A percentile compares a stretch with the other conserved stretches of the same genome.
These are phyloP conservation scores for Tetracentron sinense DNA, from an alignment of 164 flowering plant genomes.

Conservation along the genomic window DNA sequence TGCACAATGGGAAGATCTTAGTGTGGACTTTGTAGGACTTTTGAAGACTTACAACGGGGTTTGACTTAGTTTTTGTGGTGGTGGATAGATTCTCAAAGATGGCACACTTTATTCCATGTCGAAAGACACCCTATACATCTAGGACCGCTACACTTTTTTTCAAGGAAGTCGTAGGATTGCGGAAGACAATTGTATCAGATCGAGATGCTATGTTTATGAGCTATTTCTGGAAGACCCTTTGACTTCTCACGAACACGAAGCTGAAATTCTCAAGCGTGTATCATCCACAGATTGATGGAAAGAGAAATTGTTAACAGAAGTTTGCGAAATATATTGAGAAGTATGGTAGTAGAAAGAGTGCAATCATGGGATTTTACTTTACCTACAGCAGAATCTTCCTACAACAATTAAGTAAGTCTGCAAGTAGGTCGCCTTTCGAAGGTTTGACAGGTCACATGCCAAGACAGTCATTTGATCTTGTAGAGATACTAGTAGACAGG, in stretches of 20 bases:
- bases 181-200: not conserved
- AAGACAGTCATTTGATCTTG: not conserved
- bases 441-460: not conserved
- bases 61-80: not conserved
- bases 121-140: not conserved
- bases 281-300: not conserved
- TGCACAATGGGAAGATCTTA: not conserved
- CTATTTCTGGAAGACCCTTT: not conserved
- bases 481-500: not conserved
- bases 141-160: not conserved
- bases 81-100: constrained; percentile 5
- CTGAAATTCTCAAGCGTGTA: not conserved
- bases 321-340: not conserved
- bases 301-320: not conserved
- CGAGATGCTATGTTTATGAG: not conserved
- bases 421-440: not conserved
- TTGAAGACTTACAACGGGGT: not conserved
- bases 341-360: not conserved
- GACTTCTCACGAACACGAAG: not conserved
- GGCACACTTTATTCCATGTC: not conserved
- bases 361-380: not conserved
- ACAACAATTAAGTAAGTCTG: not conserved
- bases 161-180: not conserved
- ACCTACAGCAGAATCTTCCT: constrained; percentile 3
- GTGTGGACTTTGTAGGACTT: not conserved